Base-by-base conservation (phyloP, 225 moss, liverwort and hornwort genomes). In the Physcomitrium patens region DNA sequence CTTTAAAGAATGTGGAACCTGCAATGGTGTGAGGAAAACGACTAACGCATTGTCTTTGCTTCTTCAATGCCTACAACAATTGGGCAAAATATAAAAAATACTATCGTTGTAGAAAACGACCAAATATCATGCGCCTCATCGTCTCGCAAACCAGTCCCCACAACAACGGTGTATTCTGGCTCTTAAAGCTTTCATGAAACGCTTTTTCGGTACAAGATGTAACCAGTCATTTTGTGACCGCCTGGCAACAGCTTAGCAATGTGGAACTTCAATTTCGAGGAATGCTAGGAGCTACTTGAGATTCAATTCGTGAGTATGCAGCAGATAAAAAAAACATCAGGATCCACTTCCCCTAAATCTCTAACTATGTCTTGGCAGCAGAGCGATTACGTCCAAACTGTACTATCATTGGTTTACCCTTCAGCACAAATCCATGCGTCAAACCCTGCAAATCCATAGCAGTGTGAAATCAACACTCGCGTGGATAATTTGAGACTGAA, bases 361-460 rank as follows among this genome's bases (percentile, higher is more conserved):
- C 50, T n/a, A 51, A 68, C 12, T 53, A 65, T 56, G 70, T 50
- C 74, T 89, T 86, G 14, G 77, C 43, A 71, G 85, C 80, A 67
- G 84, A 57, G 43, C 86, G 89, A 75, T 91, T 88, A 58, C 91
- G 87, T 63, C 93, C 91, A 82, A 85, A 93, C 71, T 93, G 93
- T 3, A 91, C 89, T 57, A 93, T 83, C 89, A 91, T 93, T 24
- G 93, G 89, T 68, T 93, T 93, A 47, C 89, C 89, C 77, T 93
- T 93, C 47, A 91, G 77, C 60, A 91, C 68, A 78, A 79, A 93
- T n/a, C 93, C 93, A 76, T 93, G 87, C 54, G 91, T 84, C 73
- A 76, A 76, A 27, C 70, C 86, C 93, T 91, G 89, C 74, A 37
- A n/a, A 67, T 72, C 27, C 61, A 70, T 14, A 85, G 20, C 41